Evolutionary conservation across 495 filamentous ascomycete species (phyloP).

Genomic region (Astrothelium subdiscretum): DNA sequence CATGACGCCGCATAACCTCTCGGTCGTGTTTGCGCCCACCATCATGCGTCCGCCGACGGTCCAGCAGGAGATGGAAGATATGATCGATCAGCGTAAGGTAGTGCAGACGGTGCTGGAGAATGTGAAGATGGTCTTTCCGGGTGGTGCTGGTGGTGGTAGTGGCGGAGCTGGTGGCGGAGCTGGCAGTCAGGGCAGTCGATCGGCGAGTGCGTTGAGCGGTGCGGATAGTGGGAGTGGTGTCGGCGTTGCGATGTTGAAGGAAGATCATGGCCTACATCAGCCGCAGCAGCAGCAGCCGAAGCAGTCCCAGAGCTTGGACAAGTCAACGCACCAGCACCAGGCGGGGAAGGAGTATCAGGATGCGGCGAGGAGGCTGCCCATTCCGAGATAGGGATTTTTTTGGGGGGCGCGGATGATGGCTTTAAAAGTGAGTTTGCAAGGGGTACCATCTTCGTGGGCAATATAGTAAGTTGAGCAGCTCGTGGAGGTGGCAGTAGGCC

Average conservation of each 20-base stretch:
- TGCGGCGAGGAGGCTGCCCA: neutral
- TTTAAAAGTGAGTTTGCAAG: neutral
- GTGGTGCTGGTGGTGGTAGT: too few relatives aligned
- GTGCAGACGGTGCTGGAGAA: slow-evolving; percentile 46
- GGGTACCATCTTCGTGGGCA: neutral
- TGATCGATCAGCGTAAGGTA: slow-evolving; percentile 79
- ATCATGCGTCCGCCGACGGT: slow-evolving; percentile 84
- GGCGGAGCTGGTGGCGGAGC: neutral
- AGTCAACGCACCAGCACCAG: neutral
- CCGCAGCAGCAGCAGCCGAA: neutral
- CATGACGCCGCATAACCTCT: slow-evolving; percentile 91
- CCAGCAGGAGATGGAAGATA: slow-evolving; percentile 91
- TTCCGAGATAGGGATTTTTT: neutral
- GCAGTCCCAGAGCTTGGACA: neutral
- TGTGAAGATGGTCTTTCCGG: slow-evolving; percentile 21
- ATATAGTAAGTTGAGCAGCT: neutral
- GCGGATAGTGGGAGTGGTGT: neutral
- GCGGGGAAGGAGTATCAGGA: neutral
- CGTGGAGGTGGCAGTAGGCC: neutral
- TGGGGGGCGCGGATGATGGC: neutral
- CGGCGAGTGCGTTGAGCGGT: neutral
- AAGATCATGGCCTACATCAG: neutral
- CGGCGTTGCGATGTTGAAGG: neutral
- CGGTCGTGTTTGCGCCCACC: slow-evolving; percentile 96
- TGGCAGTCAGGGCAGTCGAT: neutral